Evolutionary conservation across 2,329 filamentous ascomycete species (phyloP).

Genomic region (Emmonsia crescens): DNA sequence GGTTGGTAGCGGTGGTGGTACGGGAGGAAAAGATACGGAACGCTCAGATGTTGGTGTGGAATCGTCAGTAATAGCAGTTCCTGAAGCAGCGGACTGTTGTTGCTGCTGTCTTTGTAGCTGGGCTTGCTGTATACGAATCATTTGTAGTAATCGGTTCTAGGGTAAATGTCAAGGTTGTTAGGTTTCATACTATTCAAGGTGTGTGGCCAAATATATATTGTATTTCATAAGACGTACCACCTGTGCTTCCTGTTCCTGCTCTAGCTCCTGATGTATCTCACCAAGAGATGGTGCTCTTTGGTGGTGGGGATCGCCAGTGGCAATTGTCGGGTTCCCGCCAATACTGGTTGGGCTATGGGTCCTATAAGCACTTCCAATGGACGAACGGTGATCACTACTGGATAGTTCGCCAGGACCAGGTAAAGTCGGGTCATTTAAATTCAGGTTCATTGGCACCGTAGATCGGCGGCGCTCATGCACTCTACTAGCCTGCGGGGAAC

Average conservation of each 20-base stretch:
- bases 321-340: conserved; percentile 31
- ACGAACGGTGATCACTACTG: conserved; percentile 27
- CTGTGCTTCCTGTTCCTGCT: conserved; percentile 43
- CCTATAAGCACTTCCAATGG: conserved; percentile 29
- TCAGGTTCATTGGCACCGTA: conserved; percentile 29
- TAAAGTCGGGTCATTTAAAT: conserved; percentile 29
- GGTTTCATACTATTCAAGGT: not conserved
- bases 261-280: conserved; percentile 41
- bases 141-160: conserved; percentile 40
- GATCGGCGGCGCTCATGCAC: conserved; percentile 34
- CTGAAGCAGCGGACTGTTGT: conserved; percentile 16
- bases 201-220: not conserved
- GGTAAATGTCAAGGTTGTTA: conserved; percentile 6
- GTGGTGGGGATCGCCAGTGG: conserved; percentile 38
- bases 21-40: conserved; percentile 28
- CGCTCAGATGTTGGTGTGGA: conserved; percentile 34
- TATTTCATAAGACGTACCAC: conserved; percentile 28
- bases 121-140: conserved; percentile 38
- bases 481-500: conserved; percentile 18
- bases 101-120: conserved; percentile 32
- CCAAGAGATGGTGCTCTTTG: conserved; percentile 39
- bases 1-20: conserved; percentile 21
- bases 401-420: conserved; percentile 29
- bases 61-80: conserved; percentile 32
- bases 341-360: conserved; percentile 35